Evolutionary conservation across 768 basidiomycete genomes (phyloP).

Genomic region (Leucocoprinus sp.): DNA sequence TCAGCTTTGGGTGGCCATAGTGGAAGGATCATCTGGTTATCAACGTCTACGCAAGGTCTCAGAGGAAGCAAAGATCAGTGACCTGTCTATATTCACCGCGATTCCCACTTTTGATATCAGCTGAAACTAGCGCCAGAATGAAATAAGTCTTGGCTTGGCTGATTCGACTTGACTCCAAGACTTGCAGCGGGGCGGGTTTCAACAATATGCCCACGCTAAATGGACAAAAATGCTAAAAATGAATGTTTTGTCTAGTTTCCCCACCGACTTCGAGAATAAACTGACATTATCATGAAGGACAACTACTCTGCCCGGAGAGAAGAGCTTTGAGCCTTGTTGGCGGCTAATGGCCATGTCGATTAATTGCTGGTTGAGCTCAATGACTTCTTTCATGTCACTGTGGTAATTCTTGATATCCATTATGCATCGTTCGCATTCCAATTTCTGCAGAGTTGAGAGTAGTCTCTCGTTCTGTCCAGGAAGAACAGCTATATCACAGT

Average conservation of each 20-base stretch:
- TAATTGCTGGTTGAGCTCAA: slow-evolving; percentile 54
- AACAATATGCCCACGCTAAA: slow-evolving; percentile 68
- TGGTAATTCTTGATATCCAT: slow-evolving; percentile 73
- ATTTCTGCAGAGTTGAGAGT: slow-evolving; percentile 51
- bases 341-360: slow-evolving; percentile 50
- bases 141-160: slow-evolving; percentile 53
- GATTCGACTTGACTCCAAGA: slow-evolving; percentile 31
- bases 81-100: slow-evolving; percentile 34
- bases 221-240: slow-evolving; percentile 60
- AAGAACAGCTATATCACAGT: slow-evolving; percentile 8
- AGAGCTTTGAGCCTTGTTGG: slow-evolving; percentile 57
- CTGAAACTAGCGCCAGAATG: slow-evolving; percentile 64
- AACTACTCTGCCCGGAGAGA: slow-evolving; percentile 73
- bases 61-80: background rate
- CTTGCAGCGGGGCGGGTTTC: slow-evolving; percentile 47
- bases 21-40: slow-evolving; percentile 55
- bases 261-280: slow-evolving; percentile 2
- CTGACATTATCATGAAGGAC: slow-evolving; percentile 76
- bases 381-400: slow-evolving; percentile 55
- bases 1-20: slow-evolving; percentile 62
- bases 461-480: slow-evolving; percentile 68
- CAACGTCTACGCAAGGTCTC: slow-evolving; percentile 37
- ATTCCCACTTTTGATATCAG: slow-evolving; percentile 45
- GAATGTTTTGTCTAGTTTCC: slow-evolving; percentile 1
- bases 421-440: slow-evolving; percentile 63